A percentile compares a stretch with the other conserved stretches of the same genome.
phyloP scores from a whole-genome alignment of 116 monocot species.

The Papilionanthe hybrid region DNA sequence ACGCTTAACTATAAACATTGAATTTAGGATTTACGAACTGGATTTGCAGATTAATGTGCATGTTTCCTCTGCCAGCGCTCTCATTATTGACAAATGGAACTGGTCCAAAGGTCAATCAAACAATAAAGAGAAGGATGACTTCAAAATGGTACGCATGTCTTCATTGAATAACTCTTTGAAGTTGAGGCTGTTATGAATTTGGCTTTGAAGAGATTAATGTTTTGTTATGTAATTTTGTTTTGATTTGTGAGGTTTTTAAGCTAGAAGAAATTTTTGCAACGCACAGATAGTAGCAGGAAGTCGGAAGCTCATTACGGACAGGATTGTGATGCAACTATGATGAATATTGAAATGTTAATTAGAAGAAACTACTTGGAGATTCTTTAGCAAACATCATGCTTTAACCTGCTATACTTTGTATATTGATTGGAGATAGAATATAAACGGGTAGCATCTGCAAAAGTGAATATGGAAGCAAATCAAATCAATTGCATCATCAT shows the following conservation, averaged over 20 bases:
- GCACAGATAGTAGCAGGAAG: background rate
- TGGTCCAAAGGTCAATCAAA: background rate
- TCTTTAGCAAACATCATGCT: background rate
- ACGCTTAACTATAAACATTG: background rate
- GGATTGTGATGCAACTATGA: background rate
- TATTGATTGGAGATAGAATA: too few species aligned
- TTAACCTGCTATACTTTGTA: background rate
- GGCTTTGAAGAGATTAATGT: background rate
- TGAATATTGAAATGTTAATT: background rate
- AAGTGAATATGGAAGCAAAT: too few species aligned
- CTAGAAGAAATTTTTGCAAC: background rate
- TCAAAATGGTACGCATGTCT: background rate
- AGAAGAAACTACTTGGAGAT: background rate
- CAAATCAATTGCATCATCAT: too few species aligned
- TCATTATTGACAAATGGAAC: background rate
- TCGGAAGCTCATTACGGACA: background rate
- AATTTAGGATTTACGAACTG: background rate
- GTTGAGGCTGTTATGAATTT: background rate
- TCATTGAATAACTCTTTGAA: background rate
- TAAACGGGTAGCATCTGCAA: too few species aligned
- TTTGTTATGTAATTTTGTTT: too few species aligned
- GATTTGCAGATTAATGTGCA: conserved; percentile 6
- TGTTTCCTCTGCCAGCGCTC: background rate
- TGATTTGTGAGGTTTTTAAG: too few species aligned
- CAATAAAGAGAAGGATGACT: background rate